phyloP scores from a whole-genome alignment of 148 eudicot genomes.

The Limonium bicolor region DNA sequence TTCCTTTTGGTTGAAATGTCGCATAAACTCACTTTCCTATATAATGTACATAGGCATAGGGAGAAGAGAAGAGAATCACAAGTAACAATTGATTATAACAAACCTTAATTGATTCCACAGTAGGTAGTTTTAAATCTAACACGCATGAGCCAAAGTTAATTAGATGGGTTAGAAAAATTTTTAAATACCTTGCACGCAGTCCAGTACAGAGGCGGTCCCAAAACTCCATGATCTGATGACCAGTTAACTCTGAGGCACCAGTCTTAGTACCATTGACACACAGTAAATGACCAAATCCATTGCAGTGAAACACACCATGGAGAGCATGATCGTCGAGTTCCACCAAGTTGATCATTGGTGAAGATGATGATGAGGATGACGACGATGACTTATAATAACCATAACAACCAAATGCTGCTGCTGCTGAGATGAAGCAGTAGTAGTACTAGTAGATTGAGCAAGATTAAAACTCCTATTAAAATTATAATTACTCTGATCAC shows the following conservation, averaged over 20 bases:
- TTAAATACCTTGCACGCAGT: slow-evolving; percentile 57
- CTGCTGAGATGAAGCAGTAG: too few species aligned
- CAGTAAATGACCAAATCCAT: slow-evolving; percentile 95
- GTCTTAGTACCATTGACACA: slow-evolving; percentile 71
- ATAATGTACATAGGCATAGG: too few species aligned
- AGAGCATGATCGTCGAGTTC: slow-evolving; percentile 60
- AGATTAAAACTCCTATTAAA: too few species aligned
- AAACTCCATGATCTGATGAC: slow-evolving; percentile 78
- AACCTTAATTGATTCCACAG: too few species aligned
- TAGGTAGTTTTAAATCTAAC: too few species aligned
- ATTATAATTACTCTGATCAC: too few species aligned
- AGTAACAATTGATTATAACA: background rate
- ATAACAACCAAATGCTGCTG: too few species aligned
- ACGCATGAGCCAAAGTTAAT: too few species aligned
- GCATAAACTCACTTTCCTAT: slow-evolving; percentile 76
- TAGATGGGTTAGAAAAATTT: too few species aligned
- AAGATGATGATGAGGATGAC: too few species aligned
- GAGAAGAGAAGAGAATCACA: background rate
- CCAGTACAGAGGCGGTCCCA: slow-evolving; percentile 84
- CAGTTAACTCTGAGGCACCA: slow-evolving; percentile 58
- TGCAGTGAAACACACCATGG: slow-evolving; percentile 93
- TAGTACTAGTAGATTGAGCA: too few species aligned
- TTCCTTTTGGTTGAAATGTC: slow-evolving; percentile 60
- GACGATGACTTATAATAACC: too few species aligned
- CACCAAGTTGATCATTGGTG: slow-evolving; percentile 38